Base-by-base conservation (phyloP, 768 basidiomycete genomes). In the Russula sp. region DNA sequence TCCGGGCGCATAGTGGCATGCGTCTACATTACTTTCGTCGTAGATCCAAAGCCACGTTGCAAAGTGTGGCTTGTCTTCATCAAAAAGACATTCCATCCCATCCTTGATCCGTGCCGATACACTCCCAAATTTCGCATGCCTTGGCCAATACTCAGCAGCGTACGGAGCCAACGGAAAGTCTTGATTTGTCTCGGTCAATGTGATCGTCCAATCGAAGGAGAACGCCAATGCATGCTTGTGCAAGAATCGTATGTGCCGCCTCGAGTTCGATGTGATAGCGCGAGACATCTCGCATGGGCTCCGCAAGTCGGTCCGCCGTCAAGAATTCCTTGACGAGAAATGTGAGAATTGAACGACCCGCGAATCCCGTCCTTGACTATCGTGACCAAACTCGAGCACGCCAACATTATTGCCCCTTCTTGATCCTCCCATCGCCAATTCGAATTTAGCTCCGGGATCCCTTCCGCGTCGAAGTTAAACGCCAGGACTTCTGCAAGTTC, bases 261-360 rank as follows among this genome's bases (percentile, higher is more conserved):
- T 38, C 36, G 5, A 55, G 34, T 24, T 6, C n/a, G 26, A 55
- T 40, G 54, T 55, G 38, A 22, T 24, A 55, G 6, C 1, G 54
- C 3, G 54, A 55, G 13, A 55, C 36, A 26, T 38, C 36, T 8
- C 22, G 13, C 22, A 11, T 38, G 22, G 53, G 36, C 3, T 18
- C 22, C 7, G 16, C 22, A 40, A 55, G 54, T 0, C 54, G 54
- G 5, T 3, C 13, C 16, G 54, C 24, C 13, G 32, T 9, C 36
- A 55, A 18, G 9, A 24, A 55, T 14, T 55, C 54, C 8, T 55
- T 55, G 36, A 55, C 54, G 54, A 55, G 24, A 55, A 55, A 14
- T 55, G 54, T 2, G 36, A 24, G 18, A 55, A 55, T 16, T 55
- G 54, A 18, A 55, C 38, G 14, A 55, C 8, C 0, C 16, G 14